Conservation (phyloP, 2,329 filamentous ascomycete species). For the Colletotrichum destructivum region DNA sequence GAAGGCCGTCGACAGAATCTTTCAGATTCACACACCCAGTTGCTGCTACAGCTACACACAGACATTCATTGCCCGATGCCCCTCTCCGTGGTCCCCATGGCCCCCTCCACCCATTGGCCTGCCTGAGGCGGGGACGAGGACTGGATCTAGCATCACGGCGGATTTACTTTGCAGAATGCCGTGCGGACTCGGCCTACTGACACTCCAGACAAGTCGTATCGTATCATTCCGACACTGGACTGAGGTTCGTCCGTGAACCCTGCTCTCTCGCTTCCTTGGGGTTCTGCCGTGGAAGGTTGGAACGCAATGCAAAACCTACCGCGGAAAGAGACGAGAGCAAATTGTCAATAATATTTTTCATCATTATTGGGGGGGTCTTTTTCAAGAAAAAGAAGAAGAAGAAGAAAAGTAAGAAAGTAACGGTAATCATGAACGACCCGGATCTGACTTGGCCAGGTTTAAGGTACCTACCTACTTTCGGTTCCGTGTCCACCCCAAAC, state of each 20-base stretch:
- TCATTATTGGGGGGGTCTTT: too few species aligned
- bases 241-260: conserved; percentile 45
- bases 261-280: conserved; percentile 20
- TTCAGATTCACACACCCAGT: conserved; percentile 38
- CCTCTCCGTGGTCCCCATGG: conserved; percentile 39
- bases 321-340: conserved; percentile 21
- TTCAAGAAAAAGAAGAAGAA: neutral
- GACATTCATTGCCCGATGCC: conserved; percentile 39
- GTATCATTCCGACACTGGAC: conserved; percentile 44
- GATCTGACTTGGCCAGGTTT: conserved; percentile 12
- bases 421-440: conserved; percentile 8
- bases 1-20: conserved; percentile 43
- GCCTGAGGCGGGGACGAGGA: conserved; percentile 33
- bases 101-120: conserved; percentile 20
- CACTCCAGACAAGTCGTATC: conserved; percentile 44
- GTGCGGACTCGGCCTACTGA: conserved; percentile 42
- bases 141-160: conserved; percentile 43
- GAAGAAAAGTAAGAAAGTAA: neutral
- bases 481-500: conserved; percentile 21
- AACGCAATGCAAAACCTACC: conserved; percentile 31
- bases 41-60: conserved; percentile 17
- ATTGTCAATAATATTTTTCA: too few species aligned
- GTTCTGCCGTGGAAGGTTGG: conserved; percentile 32
- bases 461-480: conserved; percentile 26
- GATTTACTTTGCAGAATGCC: conserved; percentile 50